These are phyloP conservation scores for Alternaria gaisen DNA, from an alignment of 2,329 filamentous ascomycete species.

Conservation along the genomic window DNA sequence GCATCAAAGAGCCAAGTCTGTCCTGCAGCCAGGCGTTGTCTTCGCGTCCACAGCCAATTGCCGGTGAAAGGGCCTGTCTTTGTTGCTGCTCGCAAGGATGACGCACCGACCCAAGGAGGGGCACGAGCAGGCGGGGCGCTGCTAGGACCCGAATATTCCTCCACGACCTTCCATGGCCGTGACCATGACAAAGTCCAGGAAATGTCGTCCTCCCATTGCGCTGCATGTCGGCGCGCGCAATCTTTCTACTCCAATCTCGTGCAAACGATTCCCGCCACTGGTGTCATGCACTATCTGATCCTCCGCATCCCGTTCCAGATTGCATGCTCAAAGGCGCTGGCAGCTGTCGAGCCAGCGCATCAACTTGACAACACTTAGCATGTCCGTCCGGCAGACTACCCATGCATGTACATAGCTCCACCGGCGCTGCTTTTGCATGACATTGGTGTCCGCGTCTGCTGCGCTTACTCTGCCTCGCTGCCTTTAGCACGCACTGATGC, in stretches of 20 bases:
- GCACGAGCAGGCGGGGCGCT: conserved; percentile 33
- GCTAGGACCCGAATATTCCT: conserved; percentile 39
- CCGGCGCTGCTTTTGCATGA: conserved; percentile 48
- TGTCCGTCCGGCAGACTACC: conserved; percentile 50
- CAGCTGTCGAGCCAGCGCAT: conserved; percentile 54
- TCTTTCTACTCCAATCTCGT: conserved; percentile 18
- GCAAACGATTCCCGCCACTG: conserved; percentile 32
- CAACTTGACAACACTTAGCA: conserved; percentile 55
- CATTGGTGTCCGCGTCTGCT: conserved; percentile 47
- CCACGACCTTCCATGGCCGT: conserved; percentile 29
- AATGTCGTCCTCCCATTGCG: conserved; percentile 25
- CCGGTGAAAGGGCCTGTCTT: conserved; percentile 15
- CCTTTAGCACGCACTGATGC: conserved; percentile 45
- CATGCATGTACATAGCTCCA: conserved; percentile 50
- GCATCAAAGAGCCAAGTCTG: conserved; percentile 32
- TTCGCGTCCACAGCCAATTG: conserved; percentile 41
- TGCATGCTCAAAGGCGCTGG: conserved; percentile 50
- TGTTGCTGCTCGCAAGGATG: conserved; percentile 35
- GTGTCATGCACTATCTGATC: conserved; percentile 43
- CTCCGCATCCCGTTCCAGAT: conserved; percentile 50
- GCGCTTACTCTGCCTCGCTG: conserved; percentile 50
- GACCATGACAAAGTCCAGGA: conserved; percentile 23
- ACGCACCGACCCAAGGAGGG: conserved; percentile 41
- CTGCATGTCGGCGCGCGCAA: conserved; percentile 24
- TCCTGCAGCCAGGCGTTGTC: conserved; percentile 32